Conservation (phyloP, 306 rosid genomes). For the Cucurbita moschata region DNA sequence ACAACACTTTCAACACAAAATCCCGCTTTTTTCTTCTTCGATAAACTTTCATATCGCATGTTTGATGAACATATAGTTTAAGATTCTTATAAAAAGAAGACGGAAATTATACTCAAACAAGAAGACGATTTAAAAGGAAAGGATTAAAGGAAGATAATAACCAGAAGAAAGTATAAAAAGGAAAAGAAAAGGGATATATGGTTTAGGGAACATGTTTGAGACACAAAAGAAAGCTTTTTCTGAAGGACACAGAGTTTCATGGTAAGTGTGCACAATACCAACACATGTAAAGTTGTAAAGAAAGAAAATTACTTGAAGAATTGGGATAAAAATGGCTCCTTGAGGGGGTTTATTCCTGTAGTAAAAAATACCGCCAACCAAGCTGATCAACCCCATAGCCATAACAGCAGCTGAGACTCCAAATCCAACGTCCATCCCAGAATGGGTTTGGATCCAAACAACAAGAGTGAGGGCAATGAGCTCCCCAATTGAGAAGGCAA, state of each 20-base stretch:
- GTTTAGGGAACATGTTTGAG: neutral
- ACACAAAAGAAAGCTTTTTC: neutral
- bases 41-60: neutral
- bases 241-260: neutral
- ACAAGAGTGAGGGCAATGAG: constrained; percentile 73
- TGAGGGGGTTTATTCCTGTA: constrained; percentile 86
- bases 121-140: neutral
- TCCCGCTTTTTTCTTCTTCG: neutral
- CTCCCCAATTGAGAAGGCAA: constrained; percentile 79
- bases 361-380: constrained; percentile 53
- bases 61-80: neutral
- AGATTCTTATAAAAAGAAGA: neutral
- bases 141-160: neutral
- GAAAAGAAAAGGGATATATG: neutral
- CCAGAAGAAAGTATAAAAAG: neutral
- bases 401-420: constrained; percentile 86
- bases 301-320: constrained; percentile 47
- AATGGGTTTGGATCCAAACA: constrained; percentile 94
- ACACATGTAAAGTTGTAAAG: neutral
- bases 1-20: neutral
- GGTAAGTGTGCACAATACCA: neutral
- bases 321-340: constrained; percentile 64
- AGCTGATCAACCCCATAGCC: constrained; percentile 67
- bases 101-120: too few species aligned
- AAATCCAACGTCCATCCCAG: constrained; percentile 94